Conservation (phyloP, 2,329 filamentous ascomycete genomes). For the Plenodomus biglobosus region DNA sequence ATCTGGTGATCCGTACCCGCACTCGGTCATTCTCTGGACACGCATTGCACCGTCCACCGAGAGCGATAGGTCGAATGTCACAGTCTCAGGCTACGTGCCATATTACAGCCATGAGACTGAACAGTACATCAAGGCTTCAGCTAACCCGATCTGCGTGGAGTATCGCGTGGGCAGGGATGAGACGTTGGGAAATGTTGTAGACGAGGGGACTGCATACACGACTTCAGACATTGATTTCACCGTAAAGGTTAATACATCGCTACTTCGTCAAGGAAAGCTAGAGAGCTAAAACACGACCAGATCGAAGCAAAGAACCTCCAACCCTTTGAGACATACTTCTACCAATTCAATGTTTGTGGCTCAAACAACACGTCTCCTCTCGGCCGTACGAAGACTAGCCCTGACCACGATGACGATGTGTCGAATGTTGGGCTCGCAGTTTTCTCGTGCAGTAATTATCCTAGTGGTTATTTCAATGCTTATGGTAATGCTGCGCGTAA, state of each 20-base stretch:
- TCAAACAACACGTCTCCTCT: constrained; percentile 63
- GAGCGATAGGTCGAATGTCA: constrained; percentile 48
- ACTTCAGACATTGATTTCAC: constrained; percentile 76
- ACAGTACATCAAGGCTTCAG: constrained; percentile 56
- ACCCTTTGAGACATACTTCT: constrained; percentile 68
- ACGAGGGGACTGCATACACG: constrained; percentile 65
- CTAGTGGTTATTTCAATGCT: constrained; percentile 53
- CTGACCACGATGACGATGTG: constrained; percentile 58
- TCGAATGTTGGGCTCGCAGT: constrained; percentile 64
- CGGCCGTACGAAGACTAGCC: constrained; percentile 71
- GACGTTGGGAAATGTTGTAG: constrained; percentile 52
- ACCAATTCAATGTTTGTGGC: constrained; percentile 69
- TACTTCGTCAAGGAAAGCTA: too few relatives aligned
- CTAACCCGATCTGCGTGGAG: constrained; percentile 66
- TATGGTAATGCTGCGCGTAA: constrained; percentile 47
- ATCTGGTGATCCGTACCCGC: constrained; percentile 50
- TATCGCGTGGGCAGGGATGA: constrained; percentile 61
- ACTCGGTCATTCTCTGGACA: constrained; percentile 43
- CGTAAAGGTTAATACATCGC: constrained; percentile 65
- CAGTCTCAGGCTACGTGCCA: constrained; percentile 58
- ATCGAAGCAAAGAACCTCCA: constrained; percentile 65
- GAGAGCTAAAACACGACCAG: constrained; percentile 40
- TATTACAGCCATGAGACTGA: constrained; percentile 58
- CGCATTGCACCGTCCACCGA: constrained; percentile 43
- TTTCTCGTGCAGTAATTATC: constrained; percentile 65